Conservation (phyloP, 2,329 filamentous ascomycete species). For the Cordyceps sp. region DNA sequence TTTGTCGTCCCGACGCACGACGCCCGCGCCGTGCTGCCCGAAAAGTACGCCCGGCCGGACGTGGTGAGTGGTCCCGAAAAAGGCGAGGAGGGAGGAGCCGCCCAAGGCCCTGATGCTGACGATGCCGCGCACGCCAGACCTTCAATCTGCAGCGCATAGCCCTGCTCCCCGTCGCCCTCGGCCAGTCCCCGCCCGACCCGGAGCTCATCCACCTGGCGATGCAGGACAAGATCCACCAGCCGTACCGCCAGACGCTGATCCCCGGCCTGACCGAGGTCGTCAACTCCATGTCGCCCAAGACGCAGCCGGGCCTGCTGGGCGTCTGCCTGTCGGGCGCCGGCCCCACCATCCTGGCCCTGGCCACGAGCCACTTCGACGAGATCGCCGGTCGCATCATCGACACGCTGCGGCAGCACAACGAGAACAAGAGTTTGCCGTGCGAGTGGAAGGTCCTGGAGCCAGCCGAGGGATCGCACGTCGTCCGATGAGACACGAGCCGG, state of each 20-base stretch:
- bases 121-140: constrained; percentile 25
- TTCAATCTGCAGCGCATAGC: constrained; percentile 95
- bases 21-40: constrained; percentile 71
- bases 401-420: constrained; percentile 46
- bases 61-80: constrained; percentile 59
- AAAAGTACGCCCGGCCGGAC: constrained; percentile 62
- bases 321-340: constrained; percentile 92
- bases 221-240: constrained; percentile 98
- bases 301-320: constrained; percentile 75
- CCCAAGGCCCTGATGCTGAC: background rate
- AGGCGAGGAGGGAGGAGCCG: background rate
- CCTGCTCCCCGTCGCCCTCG: constrained; percentile 74
- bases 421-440: constrained; percentile 53
- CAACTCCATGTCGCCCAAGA: constrained; percentile 73
- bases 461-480: constrained; percentile 49
- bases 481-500: constrained; percentile 12
- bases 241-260: constrained; percentile 81
- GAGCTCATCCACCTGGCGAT: constrained; percentile 94
- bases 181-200: constrained; percentile 77
- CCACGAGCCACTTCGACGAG: constrained; percentile 73
- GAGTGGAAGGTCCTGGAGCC: constrained; percentile 80
- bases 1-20: constrained; percentile 93
- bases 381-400: constrained; percentile 69
- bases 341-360: constrained; percentile 84
- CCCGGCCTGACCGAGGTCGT: constrained; percentile 85